Base-by-base conservation (phyloP, 768 basidiomycete species). In the Tulasnella sp. region DNA sequence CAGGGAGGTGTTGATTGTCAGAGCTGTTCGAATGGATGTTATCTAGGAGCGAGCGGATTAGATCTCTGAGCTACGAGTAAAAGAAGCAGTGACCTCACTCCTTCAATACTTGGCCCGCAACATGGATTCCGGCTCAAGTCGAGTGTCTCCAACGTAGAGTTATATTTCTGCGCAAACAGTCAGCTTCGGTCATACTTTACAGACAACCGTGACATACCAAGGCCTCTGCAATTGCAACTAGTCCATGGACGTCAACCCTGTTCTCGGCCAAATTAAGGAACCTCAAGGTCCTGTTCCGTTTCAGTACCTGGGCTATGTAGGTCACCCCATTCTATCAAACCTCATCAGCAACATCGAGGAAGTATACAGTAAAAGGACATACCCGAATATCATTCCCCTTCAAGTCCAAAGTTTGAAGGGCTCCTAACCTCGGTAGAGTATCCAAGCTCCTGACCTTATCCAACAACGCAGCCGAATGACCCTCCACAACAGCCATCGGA, bases 241-340 rank as follows among this genome's bases (percentile, higher is more conserved):
- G 69, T 47, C 88, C 87, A 7, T 73, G 68, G 0, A 85, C 75
- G 52, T 93, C 93, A 4, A 99, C 75, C 63, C 84, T 89, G 64
- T 98, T 98, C 63, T 98, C 93, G 60, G 85, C 83, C 45, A 98
- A 67, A 64, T 96, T 98, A 22, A 96, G 72, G 4, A 96, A 81
- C 65, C 93, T 95, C 37, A 98, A 70, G 3, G 93, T 96, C 37
- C 91, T 72, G 65, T 99, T 98, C 32, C 93, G 81, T 62, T 98
- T 98, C 56, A 98, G 70, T 0, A 98, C 93, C 65, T 98, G 92
- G 0, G 91, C 83, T 42, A 98, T 77, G 61, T 95, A 96, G 0
- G 76, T 77, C 31, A 96, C 81, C 0, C 93, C 92, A 37, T 65
- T 75, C 75, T 77, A 54, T 12, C 37, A 35, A 27, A 33, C 15